Conservation (phyloP, 257 asterid genomes). For the Fraxinus anomala region DNA sequence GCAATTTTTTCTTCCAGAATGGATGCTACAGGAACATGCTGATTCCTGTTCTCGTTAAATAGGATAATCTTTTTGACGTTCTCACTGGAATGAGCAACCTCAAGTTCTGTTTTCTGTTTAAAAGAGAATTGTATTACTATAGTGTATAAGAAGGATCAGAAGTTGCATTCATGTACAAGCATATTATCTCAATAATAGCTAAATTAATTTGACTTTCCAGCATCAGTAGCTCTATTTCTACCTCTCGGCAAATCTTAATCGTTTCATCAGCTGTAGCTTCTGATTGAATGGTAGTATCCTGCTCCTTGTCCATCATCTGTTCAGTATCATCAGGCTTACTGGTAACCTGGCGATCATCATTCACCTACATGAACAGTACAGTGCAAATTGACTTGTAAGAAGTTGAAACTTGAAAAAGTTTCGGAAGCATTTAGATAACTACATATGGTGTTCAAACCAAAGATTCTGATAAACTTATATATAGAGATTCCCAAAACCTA, state of each 20-base stretch:
- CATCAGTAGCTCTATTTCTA: too few relatives aligned
- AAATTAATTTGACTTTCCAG: too few relatives aligned
- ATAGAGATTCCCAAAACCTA: too few relatives aligned
- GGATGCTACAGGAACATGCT: conserved; percentile 4
- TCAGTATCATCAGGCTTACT: neutral
- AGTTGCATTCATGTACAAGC: too few relatives aligned
- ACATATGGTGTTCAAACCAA: neutral
- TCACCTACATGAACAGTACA: conserved; percentile 3
- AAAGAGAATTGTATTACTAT: neutral
- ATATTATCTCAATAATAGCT: too few relatives aligned
- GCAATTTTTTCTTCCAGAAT: conserved; percentile 13
- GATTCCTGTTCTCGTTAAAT: neutral
- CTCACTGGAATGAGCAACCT: conserved; percentile 13
- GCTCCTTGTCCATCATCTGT: neutral
- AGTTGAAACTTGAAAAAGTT: neutral
- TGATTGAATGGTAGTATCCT: neutral
- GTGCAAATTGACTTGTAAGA: neutral
- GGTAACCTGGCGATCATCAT: conserved; percentile 6
- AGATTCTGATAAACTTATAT: too few relatives aligned
- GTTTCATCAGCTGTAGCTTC: too few relatives aligned
- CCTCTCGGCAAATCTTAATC: too few relatives aligned
- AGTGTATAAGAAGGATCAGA: neutral
- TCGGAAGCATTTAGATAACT: neutral
- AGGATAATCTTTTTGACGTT: conserved; percentile 8
- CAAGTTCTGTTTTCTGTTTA: neutral